Conservation (phyloP, 257 asterid species). For the Scutellaria minor region DNA sequence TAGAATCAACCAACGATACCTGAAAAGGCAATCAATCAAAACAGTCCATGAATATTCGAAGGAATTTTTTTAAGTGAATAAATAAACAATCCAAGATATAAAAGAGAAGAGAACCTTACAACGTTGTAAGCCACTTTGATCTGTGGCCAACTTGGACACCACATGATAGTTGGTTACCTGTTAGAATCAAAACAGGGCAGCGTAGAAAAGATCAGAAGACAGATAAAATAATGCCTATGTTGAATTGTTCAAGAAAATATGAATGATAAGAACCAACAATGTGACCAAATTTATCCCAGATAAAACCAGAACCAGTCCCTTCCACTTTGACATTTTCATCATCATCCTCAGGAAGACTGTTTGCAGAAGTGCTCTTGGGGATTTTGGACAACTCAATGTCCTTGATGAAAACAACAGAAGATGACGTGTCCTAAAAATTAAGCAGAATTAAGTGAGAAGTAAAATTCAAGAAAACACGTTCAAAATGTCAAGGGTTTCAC, state of each 20-base stretch:
- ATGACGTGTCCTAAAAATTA: slow-evolving; percentile 62
- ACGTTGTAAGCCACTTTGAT: slow-evolving; percentile 71
- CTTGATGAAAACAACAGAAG: slow-evolving; percentile 78
- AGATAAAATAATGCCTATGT: too few species aligned
- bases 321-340: slow-evolving; percentile 69
- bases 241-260: background rate
- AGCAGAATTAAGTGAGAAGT: slow-evolving; percentile 20
- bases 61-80: background rate
- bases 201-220: background rate
- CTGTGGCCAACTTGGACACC: slow-evolving; percentile 76
- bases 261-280: slow-evolving; percentile 56
- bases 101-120: slow-evolving; percentile 73
- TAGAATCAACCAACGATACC: slow-evolving; percentile 70
- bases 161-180: slow-evolving; percentile 95
- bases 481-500: too few species aligned
- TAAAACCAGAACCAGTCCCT: slow-evolving; percentile 96
- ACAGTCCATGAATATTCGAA: background rate
- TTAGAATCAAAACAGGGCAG: background rate
- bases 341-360: slow-evolving; percentile 35
- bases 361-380: slow-evolving; percentile 48
- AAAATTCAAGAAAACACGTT: too few species aligned
- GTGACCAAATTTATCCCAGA: slow-evolving; percentile 94
- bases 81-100: slow-evolving; percentile 9
- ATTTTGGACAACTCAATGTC: slow-evolving; percentile 59
- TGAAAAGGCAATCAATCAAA: slow-evolving; percentile 31